phyloP scores from a whole-genome alignment of 306 rosid genomes.

The Cucurbita pepo region DNA sequence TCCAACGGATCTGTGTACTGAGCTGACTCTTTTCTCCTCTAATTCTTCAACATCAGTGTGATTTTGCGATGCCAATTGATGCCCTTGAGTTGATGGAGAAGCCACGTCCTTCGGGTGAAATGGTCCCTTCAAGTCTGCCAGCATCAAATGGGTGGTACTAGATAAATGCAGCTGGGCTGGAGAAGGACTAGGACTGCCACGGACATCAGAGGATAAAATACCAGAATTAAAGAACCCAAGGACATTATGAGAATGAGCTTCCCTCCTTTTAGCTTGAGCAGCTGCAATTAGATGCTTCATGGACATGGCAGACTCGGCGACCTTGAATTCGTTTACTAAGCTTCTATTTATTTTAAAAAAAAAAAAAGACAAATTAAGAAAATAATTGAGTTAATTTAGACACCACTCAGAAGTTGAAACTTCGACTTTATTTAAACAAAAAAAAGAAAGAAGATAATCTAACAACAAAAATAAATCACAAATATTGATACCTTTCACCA shows the following conservation, averaged over 20 bases:
- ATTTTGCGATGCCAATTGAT: conserved; percentile 28
- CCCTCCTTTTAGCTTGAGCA: conserved; percentile 85
- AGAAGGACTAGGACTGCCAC: conserved; percentile 70
- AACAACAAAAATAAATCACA: neutral
- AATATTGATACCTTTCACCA: conserved; percentile 42
- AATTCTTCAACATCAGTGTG: conserved; percentile 57
- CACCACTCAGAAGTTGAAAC: conserved; percentile 32
- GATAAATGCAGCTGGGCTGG: conserved; percentile 37
- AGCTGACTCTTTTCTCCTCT: conserved; percentile 62
- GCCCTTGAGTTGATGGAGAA: conserved; percentile 51
- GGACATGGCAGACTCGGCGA: conserved; percentile 47
- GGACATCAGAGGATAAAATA: conserved; percentile 23
- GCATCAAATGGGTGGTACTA: conserved; percentile 26
- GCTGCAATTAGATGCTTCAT: conserved; percentile 91
- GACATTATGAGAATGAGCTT: conserved; percentile 41
- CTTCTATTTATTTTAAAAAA: neutral
- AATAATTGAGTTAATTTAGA: conserved; percentile 19
- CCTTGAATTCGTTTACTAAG: conserved; percentile 25
- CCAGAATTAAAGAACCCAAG: conserved; percentile 31
- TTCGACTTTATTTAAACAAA: conserved; percentile 26
- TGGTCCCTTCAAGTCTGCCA: conserved; percentile 43
- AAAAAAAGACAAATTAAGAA: neutral
- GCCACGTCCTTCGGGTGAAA: conserved; percentile 25
- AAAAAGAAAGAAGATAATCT: neutral
- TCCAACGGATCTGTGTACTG: conserved; percentile 50